phyloP scores from a whole-genome alignment of 176 grass and related monocot species.

The Avena atlantica region DNA sequence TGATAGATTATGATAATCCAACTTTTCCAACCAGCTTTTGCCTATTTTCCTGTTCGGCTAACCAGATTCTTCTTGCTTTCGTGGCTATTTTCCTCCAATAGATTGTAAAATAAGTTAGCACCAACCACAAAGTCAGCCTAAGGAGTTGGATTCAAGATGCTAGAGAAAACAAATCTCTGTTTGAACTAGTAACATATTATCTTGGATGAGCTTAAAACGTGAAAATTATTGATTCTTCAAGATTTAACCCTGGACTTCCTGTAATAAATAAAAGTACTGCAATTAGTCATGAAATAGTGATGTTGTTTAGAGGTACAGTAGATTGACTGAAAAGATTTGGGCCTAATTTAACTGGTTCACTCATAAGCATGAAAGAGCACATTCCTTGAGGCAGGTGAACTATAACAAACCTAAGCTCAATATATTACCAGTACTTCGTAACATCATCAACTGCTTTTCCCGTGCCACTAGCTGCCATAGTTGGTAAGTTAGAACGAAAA shows the following conservation, averaged over 20 bases:
- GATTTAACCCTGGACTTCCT: not conserved
- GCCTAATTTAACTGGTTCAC: not conserved
- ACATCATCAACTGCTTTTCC: not conserved
- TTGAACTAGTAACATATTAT: constrained; percentile 18
- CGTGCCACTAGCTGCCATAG: not conserved
- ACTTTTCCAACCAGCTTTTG: not conserved
- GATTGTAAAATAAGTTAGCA: not conserved
- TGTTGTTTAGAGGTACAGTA: not conserved
- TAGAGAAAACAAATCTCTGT: not conserved
- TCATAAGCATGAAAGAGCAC: not conserved
- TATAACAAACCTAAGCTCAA: not conserved
- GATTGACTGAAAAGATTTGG: not conserved
- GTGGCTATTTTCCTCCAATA: not conserved
- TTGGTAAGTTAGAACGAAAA: not conserved
- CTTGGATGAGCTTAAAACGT: not conserved
- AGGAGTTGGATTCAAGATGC: constrained; percentile 12
- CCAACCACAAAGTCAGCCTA: not conserved
- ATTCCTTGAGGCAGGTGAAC: constrained; percentile 32
- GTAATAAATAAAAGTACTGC: not conserved
- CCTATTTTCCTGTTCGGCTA: not conserved
- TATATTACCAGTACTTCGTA: not conserved
- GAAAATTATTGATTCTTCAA: constrained; percentile 5
- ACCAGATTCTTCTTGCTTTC: not conserved
- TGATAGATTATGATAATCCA: not conserved
- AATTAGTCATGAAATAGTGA: not conserved